phyloP scores from a whole-genome alignment of 2,329 filamentous ascomycete genomes.

The Fusarium domesticum region DNA sequence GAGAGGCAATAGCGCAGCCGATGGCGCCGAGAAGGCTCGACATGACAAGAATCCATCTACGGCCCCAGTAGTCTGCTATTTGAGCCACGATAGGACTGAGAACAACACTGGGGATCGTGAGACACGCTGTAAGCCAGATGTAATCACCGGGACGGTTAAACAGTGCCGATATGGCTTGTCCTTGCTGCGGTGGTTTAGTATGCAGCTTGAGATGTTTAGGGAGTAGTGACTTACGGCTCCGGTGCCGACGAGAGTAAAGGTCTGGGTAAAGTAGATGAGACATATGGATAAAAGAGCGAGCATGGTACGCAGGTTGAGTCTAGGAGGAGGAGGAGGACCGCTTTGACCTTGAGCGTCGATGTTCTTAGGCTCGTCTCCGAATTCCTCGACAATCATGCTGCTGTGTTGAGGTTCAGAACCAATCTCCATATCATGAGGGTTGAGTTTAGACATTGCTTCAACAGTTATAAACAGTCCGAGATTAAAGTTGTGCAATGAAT shows the following conservation, averaged over 20 bases:
- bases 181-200: constrained; percentile 3
- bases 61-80: constrained; percentile 4
- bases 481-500: background rate
- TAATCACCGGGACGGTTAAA: constrained; percentile 8
- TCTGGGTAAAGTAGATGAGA: constrained; percentile 15
- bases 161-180: constrained; percentile 7
- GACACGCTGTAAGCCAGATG: constrained; percentile 11
- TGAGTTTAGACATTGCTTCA: background rate
- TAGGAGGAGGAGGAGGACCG: constrained; percentile 1
- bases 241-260: constrained; percentile 13
- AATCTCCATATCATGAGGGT: background rate
- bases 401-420: background rate
- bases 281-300: constrained; percentile 13
- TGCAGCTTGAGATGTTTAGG: background rate
- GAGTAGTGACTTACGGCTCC: constrained; percentile 6
- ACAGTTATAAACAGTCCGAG: too few relatives aligned
- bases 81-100: constrained; percentile 9
- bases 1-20: constrained; percentile 9
- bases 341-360: constrained; percentile 2
- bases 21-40: constrained; percentile 3
- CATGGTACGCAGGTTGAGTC: constrained; percentile 8
- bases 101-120: constrained; percentile 15
- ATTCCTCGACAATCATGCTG: background rate
- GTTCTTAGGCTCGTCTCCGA: background rate
- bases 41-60: constrained; percentile 11